Conservation (phyloP, 441 rosid species). For the Manihot esculenta region DNA sequence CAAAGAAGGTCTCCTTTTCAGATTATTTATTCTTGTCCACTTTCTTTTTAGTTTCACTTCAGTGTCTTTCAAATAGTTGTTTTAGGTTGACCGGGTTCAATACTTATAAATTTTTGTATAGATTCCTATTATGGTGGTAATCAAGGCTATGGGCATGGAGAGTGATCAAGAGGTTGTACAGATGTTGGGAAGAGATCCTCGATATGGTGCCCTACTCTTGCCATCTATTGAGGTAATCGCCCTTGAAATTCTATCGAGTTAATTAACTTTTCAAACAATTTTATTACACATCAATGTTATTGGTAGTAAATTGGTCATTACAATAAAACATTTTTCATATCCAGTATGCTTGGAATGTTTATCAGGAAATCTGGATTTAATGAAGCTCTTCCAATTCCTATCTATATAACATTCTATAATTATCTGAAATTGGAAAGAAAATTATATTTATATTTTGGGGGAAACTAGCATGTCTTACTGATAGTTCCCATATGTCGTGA, state of each 20-base stretch:
- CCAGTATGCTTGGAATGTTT: background rate
- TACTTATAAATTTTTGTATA: slow-evolving; percentile 24
- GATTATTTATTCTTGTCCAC: background rate
- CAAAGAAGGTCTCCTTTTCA: slow-evolving; percentile 46
- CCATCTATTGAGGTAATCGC: slow-evolving; percentile 86
- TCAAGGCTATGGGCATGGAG: slow-evolving; percentile 99
- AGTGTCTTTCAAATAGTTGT: background rate
- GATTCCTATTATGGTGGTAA: slow-evolving; percentile 87
- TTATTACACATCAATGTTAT: background rate
- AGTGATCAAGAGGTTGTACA: slow-evolving; percentile 94
- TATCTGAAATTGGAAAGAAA: background rate
- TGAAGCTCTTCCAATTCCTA: background rate
- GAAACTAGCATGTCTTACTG: background rate
- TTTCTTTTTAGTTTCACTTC: slow-evolving; percentile 2
- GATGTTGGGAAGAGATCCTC: slow-evolving; percentile 97
- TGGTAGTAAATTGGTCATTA: background rate
- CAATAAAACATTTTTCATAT: background rate
- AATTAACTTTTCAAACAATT: background rate
- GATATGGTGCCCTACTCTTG: slow-evolving; percentile 68
- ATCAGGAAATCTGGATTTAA: background rate
- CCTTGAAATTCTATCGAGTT: background rate
- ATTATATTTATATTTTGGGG: background rate
- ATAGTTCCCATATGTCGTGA: background rate
- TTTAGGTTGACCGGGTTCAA: background rate
- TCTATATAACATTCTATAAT: background rate